Conservation (phyloP, 202 grass and related monocot species). For the Cymbopogon flexuosus region DNA sequence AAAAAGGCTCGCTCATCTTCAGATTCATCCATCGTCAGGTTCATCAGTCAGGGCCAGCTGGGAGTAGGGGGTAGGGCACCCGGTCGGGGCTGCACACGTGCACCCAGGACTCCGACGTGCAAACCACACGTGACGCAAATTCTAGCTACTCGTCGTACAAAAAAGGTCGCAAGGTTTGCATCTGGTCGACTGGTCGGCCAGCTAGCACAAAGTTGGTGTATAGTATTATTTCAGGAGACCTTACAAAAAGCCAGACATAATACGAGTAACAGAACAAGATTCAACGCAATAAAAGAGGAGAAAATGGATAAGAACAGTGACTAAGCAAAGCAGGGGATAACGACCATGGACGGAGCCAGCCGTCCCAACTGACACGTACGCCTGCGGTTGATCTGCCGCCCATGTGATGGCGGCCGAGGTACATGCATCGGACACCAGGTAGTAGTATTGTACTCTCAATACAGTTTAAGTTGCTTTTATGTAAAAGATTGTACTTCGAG, state of each 20-base stretch:
- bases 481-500: too few relatives aligned
- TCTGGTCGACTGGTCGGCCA: neutral
- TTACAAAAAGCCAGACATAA: neutral
- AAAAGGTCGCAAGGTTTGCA: neutral
- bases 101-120: neutral
- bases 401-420: neutral
- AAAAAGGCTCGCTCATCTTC: too few relatives aligned
- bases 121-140: slow-evolving; percentile 19
- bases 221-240: neutral
- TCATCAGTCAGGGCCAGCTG: neutral
- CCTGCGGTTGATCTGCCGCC: neutral
- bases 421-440: neutral
- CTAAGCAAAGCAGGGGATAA: neutral
- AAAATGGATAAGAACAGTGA: slow-evolving; percentile 13
- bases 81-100: slow-evolving; percentile 11
- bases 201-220: neutral
- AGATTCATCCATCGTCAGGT: too few relatives aligned
- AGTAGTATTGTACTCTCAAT: too few relatives aligned
- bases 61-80: neutral
- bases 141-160: neutral
- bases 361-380: slow-evolving; percentile 8
- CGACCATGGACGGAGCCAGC: neutral
- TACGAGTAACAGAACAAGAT: neutral
- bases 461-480: too few relatives aligned
- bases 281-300: neutral